phyloP scores from a whole-genome alignment of 108 stramenopile genomes.

The Skeletonema tropicum region DNA sequence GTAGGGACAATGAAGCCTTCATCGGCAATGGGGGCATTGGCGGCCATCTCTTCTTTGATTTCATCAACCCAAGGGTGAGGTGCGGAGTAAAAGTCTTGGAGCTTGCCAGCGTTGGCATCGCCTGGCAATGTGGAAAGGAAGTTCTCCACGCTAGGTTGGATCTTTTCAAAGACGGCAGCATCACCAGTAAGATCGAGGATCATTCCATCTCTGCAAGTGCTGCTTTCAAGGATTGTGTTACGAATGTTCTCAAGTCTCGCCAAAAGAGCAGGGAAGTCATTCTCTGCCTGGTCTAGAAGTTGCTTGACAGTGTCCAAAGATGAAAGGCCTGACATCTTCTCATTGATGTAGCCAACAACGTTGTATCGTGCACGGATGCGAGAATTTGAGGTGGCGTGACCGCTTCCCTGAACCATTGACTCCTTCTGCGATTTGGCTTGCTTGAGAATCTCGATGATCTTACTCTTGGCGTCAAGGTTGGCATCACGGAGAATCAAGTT shows the following conservation, averaged over 20 bases:
- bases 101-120: conserved; percentile 59
- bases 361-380: conserved; percentile 83
- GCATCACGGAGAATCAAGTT: conserved; percentile 89
- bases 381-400: conserved; percentile 84
- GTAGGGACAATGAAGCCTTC: conserved; percentile 96
- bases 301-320: conserved; percentile 77
- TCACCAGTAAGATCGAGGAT: conserved; percentile 95
- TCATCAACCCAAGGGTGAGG: conserved; percentile 82
- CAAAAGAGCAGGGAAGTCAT: conserved; percentile 92
- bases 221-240: conserved; percentile 68
- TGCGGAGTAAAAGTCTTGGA: conserved; percentile 71
- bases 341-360: conserved; percentile 88
- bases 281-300: conserved; percentile 88
- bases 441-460: conserved; percentile 93
- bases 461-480: conserved; percentile 80
- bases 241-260: conserved; percentile 87
- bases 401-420: conserved; percentile 75
- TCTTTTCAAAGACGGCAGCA: conserved; percentile 62
- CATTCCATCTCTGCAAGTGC: conserved; percentile 82
- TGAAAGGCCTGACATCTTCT: conserved; percentile 90
- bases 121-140: conserved; percentile 83
- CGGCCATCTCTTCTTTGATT: conserved; percentile 78
- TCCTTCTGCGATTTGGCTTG: conserved; percentile 82
- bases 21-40: conserved; percentile 66
- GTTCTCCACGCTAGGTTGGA: conserved; percentile 67